Conservation (phyloP, 106 monocot genomes). For the Dendrobium officinale region DNA sequence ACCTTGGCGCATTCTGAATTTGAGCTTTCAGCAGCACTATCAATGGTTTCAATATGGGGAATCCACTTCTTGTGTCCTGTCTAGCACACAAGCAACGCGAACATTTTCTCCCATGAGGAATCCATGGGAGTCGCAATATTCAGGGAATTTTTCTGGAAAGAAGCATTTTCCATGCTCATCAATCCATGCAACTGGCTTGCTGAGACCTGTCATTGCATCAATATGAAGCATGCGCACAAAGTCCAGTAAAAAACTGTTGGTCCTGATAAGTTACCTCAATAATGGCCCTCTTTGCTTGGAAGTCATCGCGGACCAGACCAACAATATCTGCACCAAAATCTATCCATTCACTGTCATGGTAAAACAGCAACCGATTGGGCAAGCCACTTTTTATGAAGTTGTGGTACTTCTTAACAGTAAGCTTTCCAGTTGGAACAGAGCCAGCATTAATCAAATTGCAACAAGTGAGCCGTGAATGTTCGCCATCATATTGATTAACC, state of each 20-base stretch:
- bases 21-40: slow-evolving; percentile 62
- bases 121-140: slow-evolving; percentile 16
- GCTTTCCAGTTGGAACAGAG: slow-evolving; percentile 6
- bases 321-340: slow-evolving; percentile 48
- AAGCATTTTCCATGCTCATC: slow-evolving; percentile 52
- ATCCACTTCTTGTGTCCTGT: slow-evolving; percentile 22
- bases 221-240: slow-evolving; percentile 74
- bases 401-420: slow-evolving; percentile 41
- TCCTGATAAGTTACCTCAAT: slow-evolving; percentile 41
- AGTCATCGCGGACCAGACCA: slow-evolving; percentile 36
- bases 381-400: slow-evolving; percentile 70
- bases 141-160: slow-evolving; percentile 42
- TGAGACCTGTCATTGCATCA: slow-evolving; percentile 32
- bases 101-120: slow-evolving; percentile 14
- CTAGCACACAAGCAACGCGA: slow-evolving; percentile 16
- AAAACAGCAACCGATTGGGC: slow-evolving; percentile 54
- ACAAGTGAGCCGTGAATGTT: neutral
- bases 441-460: slow-evolving; percentile 3
- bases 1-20: slow-evolving; percentile 31
- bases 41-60: slow-evolving; percentile 13
- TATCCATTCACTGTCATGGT: slow-evolving; percentile 59
- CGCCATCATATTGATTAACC: neutral
- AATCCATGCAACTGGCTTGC: slow-evolving; percentile 74
- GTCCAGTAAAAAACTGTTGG: slow-evolving; percentile 52
- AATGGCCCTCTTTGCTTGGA: slow-evolving; percentile 60